Evolutionary conservation across 805 yeast genomes (phyloP).

Genomic region (Metschnikowia cubensis): DNA sequence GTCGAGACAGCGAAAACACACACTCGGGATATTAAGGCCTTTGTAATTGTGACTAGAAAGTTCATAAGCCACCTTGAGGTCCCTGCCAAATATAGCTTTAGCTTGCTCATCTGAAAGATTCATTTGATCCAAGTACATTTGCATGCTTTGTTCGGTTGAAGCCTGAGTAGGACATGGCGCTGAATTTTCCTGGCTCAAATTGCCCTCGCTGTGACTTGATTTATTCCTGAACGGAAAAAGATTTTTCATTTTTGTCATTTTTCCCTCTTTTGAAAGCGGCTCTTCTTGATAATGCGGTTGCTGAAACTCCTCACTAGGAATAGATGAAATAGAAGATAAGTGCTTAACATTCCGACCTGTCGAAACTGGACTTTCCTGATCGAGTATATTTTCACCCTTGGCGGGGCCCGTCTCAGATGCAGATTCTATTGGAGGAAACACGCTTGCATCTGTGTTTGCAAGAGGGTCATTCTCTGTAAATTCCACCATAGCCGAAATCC

Average conservation of each 20-base stretch:
- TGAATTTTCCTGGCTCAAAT: background rate
- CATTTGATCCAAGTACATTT: slow-evolving; percentile 31
- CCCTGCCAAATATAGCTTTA: slow-evolving; percentile 60
- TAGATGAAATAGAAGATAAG: slow-evolving; percentile 1
- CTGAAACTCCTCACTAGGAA: slow-evolving; percentile 8
- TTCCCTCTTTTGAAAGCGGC: slow-evolving; percentile 31
- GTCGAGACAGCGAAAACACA: slow-evolving; percentile 70
- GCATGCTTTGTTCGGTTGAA: slow-evolving; percentile 13
- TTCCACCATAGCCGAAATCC: slow-evolving; percentile 52
- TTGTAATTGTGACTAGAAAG: slow-evolving; percentile 47
- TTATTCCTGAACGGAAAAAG: slow-evolving; percentile 50
- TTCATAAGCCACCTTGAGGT: slow-evolving; percentile 47
- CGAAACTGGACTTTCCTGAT: background rate
- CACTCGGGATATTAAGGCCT: slow-evolving; percentile 61
- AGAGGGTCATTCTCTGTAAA: slow-evolving; percentile 23
- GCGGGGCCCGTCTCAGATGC: background rate
- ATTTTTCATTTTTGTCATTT: slow-evolving; percentile 51
- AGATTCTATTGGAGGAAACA: background rate
- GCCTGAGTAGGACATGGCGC: background rate
- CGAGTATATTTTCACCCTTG: background rate
- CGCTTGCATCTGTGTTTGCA: background rate
- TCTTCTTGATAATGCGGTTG: slow-evolving; percentile 8
- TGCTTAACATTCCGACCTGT: slow-evolving; percentile 2
- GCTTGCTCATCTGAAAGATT: slow-evolving; percentile 32
- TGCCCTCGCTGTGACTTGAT: slow-evolving; percentile 1